Base-by-base conservation (phyloP, 1,284 basidiomycete genomes). In the Cryptococcus wingfieldii region DNA sequence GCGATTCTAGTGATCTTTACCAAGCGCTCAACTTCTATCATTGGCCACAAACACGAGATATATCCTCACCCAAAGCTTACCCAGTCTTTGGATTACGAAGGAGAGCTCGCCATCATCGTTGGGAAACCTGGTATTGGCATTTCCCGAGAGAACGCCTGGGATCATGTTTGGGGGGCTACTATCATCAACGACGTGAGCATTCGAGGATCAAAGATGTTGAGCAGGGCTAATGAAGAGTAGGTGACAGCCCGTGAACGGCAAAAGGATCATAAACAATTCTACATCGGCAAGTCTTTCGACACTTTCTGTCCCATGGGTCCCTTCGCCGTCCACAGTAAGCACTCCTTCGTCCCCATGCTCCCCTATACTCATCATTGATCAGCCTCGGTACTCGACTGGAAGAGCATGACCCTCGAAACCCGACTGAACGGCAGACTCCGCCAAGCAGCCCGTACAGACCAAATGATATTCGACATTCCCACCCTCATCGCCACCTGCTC, bases 221-320 rank as follows among this genome's bases (percentile, higher is more conserved):
- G 19, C 13, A 16, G 13, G 13, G 10, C 44, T 53, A 43, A 44
- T 47, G 48, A n/a, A 8, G 7, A 5, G 34, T n/a, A 66, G 64
- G 60, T 64, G 10, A 64, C 66, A 10, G 66, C 64, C 9, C 63
- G 71, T 12, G 71, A 74, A 44, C 56, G 67, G 9, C 72, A 76
- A 55, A 60, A 69, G 14, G 69, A 72, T 49, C 71, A 74, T 59
- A 73, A 70, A 57, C 73, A 72, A 47, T 72, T 73, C 55, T 72
- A 65, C 54, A 68, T 75, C 31, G 74, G 75, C 39, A 77, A 76
- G 56, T 70, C 68, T 1, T 63, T 75, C 18, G 74, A 76, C 56
- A 75, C 72, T 0, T 75, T 75, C 55, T 75, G 73, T 50, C 74
- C 74, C 4, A 74, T 75, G 68, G 66, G 66, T 6, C 64, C 64